Base-by-base conservation (phyloP, 805 yeast species). In the Clavispora santaluciae region DNA sequence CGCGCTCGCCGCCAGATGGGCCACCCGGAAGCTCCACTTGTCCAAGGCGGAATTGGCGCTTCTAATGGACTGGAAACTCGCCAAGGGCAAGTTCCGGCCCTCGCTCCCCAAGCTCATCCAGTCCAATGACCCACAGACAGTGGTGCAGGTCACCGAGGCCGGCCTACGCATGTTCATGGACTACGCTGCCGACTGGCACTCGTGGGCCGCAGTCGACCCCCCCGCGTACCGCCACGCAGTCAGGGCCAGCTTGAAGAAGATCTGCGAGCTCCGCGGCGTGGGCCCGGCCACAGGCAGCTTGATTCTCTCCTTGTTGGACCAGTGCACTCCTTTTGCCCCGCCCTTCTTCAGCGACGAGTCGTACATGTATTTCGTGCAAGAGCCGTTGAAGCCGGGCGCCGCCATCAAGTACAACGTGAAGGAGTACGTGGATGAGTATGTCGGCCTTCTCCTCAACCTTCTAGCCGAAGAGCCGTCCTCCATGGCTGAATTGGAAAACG, bases 251-350 rank as follows among this genome's bases (percentile, higher is more conserved):
- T 35, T 71, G 37, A 62, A 61, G 23, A 47, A 44, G 20, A 38
- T 66, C 4, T 64, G 72, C 43, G 59, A 57, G 29, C 55, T 73
- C 29, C 56, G 57, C 34, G 79, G 78, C 0, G 75, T 73, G 5
- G 79, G 79, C 0, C 76, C 77, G 1, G 79, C 79, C 6, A 73
- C 76, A 5, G 74, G 70, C 3, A 68, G 75, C 33, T 57, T 73
- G 39, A 50, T 73, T 0, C 45, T 69, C 30, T 71, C 76, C 1
- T 45, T 72, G 15, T 35, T 56, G 23, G n/a, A 28, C 29, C 43
- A 54, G 21, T 45, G 59, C 21, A 45, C 52, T 22, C 17, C 23
- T 1, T 46, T 59, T 20, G 56, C 66, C 2, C 72, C 73, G 1
- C 78, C 78, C 0, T 73, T 71, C 45, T 72, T 72, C 54, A 70